Base-by-base conservation (phyloP, 1,139 yeast genomes). In the Nematodospora anomalae region DNA sequence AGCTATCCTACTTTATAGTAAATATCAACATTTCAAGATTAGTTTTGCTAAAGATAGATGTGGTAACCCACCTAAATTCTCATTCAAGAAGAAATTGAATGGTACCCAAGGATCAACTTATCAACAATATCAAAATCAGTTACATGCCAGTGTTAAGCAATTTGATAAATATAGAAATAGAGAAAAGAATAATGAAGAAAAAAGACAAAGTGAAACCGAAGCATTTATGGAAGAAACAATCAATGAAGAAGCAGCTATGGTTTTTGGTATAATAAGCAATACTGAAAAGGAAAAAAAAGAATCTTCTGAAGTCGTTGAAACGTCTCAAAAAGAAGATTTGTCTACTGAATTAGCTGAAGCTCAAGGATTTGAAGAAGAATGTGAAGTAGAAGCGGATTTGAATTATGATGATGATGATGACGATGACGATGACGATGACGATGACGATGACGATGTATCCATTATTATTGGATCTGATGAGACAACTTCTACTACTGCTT, bases 31-130 rank as follows among this genome's bases (percentile, higher is more conserved):
- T 6, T 69, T 63, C 50, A 71, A 70, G 49, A 64, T 71, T 37
- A 67, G 69, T 41, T 71, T 67, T 49, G 76, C 71, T 12, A 71
- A 71, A 50, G 76, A 71, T 45, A 53, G 76, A 42, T 71, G 76
- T 52, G 76, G 74, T 2, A 68, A 68, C 42, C 72, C 71, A 4
- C 73, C 75, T 12, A 70, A 67, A 40, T 67, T 67, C 50, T 65
- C 62, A 44, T 69, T 59, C 55, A 66, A 58, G 47, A 66, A 68
- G 47, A 61, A 60, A 34, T 32, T 33, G 2, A 29, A 32, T 18
- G 43, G 39, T 6, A 32, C 27, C 22, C 25, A 11, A 10, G 44
- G 38, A 3, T 38, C 50, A 16, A 42, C 48, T 27, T 45, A 45
- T 32, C 40, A 47, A 29, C 36, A 33, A 30, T 44, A 38, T 27